Evolutionary conservation across 331 rosid species (phyloP).

Genomic region (Malus hybrid): DNA sequence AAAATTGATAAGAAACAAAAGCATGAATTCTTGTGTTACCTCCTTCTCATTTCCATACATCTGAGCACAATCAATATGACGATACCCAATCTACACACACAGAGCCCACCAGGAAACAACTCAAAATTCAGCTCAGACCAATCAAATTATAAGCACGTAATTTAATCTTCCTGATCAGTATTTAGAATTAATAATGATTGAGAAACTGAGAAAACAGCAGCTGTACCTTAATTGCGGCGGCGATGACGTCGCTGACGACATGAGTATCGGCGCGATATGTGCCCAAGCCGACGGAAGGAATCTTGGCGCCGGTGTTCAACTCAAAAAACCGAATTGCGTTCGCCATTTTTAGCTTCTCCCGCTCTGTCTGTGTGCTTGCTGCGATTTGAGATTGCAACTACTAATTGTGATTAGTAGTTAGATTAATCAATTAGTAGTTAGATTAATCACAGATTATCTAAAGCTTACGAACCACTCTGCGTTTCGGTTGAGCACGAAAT

Average conservation of each 20-base stretch:
- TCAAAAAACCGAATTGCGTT: constrained; percentile 21
- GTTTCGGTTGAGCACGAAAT: background rate
- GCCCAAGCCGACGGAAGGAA: constrained; percentile 60
- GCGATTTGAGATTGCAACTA: background rate
- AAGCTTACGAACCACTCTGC: background rate
- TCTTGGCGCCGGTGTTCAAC: constrained; percentile 60
- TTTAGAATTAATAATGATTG: no score
- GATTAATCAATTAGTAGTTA: no score
- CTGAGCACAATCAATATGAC: constrained; percentile 68
- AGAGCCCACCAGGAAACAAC: background rate
- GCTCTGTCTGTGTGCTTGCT: background rate
- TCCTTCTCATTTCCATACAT: constrained; percentile 53
- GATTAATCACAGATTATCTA: no score
- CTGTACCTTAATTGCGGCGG: constrained; percentile 39
- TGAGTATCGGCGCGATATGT: constrained; percentile 39
- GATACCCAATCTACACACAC: constrained; percentile 49
- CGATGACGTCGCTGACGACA: constrained; percentile 14
- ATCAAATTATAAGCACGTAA: no score
- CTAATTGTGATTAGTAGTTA: background rate
- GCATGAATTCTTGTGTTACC: background rate
- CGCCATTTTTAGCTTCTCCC: constrained; percentile 21
- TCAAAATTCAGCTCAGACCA: background rate
- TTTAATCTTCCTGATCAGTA: no score
- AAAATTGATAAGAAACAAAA: background rate
- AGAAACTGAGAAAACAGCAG: background rate